Evolutionary conservation across 345 rosid genomes (phyloP), one percentile per base, ranked within the genome.

Genomic region (Eucalyptus fibrosa): DNA sequence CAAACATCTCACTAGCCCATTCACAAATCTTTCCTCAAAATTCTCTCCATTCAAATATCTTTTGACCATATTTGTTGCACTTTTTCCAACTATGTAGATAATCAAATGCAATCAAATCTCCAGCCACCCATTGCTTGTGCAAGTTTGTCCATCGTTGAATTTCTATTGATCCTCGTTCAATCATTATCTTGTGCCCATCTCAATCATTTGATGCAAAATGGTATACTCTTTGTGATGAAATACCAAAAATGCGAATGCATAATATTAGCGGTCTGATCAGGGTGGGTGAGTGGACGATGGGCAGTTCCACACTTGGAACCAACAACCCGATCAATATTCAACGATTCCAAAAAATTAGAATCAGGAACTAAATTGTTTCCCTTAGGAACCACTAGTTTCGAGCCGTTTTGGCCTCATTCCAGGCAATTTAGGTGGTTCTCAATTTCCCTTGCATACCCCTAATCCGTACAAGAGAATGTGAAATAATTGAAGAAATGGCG

Each of bases 351-450:
- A 4, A 21, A 8, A 56, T 56, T 56, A 9, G 62, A 56, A 23
- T 1, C 0, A 0, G 30, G 30, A 56, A 56, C 13, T 0, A 1
- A 24, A 56, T 0, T 1, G 0, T 56, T 56, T 56, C 62, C 62
- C 62, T 24, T 9, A 24, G 13, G 13, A 56, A 56, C 30, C 30
- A 56, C 6, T 24, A 56, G 28, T 56, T 56, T 0, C 0, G 3
- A 24, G 30, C 6, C 2, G 2, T 9, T 56, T 10, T 24, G 13
- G 62, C 0, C 30, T 13, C 28, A 56, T 56, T 56, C 0, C 42
- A 40, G 3, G 1, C 1, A 2, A 1, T 55, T 18, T 18, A 21
- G 59, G 59, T 21, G 24, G 23, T 53, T 53, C 59, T 4, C 24
- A 21, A 21, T 40, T 53, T 53, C 56, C 56, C 56, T 53, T 53